A percentile compares a stretch with the other conserved stretches of the same genome.
Evolutionary conservation across 805 yeast species (phyloP).

Genomic region (Grigorovia yakushimaensis): DNA sequence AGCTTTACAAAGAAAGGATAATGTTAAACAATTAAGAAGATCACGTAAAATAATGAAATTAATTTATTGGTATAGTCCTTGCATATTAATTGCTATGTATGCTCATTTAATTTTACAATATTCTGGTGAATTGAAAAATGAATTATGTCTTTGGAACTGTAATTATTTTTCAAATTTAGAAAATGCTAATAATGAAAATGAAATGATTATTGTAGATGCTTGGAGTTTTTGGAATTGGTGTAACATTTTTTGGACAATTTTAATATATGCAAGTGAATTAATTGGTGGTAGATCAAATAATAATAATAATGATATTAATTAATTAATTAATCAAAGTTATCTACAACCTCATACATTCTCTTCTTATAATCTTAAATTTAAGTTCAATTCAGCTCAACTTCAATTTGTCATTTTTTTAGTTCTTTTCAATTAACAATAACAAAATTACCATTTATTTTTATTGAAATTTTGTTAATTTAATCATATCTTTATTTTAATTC

Average conservation of each 20-base stretch:
- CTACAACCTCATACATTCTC: too few species aligned
- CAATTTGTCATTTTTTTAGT: background rate
- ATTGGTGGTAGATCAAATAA: slow-evolving; percentile 1
- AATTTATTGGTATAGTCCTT: slow-evolving; percentile 84
- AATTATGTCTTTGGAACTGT: slow-evolving; percentile 45
- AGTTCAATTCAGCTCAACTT: too few species aligned
- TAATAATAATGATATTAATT: slow-evolving; percentile 1
- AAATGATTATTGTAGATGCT: slow-evolving; percentile 40
- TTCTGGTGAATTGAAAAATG: slow-evolving; percentile 61
- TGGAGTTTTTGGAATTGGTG: slow-evolving; percentile 98
- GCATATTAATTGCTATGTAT: slow-evolving; percentile 88
- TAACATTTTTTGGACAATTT: slow-evolving; percentile 70
- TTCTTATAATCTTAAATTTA: too few species aligned
- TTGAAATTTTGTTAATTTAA: too few species aligned
- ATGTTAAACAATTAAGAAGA: slow-evolving; percentile 15
- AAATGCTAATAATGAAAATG: slow-evolving; percentile 8
- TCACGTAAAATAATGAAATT: slow-evolving; percentile 37
- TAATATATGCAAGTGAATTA: slow-evolving; percentile 77
- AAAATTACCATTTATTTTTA: too few species aligned
- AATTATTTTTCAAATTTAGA: slow-evolving; percentile 26
- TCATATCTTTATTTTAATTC: background rate
- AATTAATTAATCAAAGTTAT: background rate
- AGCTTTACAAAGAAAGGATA: slow-evolving; percentile 37
- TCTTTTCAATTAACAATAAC: too few species aligned
- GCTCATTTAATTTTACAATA: slow-evolving; percentile 90